A percentile compares a stretch with the other conserved stretches of the same genome.
phyloP scores from a whole-genome alignment of 306 rosid genomes.

The Cicer cuneatum region DNA sequence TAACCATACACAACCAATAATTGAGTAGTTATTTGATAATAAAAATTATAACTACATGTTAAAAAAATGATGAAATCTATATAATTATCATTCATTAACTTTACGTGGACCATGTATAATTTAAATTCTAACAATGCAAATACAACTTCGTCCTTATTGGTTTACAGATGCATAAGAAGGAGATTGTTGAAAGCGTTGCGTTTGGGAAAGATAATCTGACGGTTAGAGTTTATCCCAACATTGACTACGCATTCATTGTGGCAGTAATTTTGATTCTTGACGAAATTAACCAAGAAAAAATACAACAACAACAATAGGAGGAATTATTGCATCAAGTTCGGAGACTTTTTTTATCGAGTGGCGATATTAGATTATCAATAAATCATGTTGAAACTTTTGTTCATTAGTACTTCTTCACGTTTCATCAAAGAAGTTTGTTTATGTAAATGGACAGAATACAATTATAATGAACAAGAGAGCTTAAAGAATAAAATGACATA shows the following conservation, averaged over 20 bases:
- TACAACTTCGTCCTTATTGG: not conserved
- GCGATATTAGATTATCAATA: not conserved
- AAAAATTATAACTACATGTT: too few species aligned
- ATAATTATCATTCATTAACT: too few species aligned
- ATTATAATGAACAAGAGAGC: too few species aligned
- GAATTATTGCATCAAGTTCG: not conserved
- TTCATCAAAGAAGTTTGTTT: too few species aligned
- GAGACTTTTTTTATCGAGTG: not conserved
- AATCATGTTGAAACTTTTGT: too few species aligned
- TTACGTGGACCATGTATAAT: not conserved
- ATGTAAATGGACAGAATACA: too few species aligned
- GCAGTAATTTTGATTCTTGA: conserved; percentile 22
- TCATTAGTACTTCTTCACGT: too few species aligned
- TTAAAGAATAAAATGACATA: too few species aligned
- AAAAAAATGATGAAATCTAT: too few species aligned
- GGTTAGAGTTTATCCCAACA: conserved; percentile 19
- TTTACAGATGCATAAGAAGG: conserved; percentile 31
- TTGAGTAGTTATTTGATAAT: too few species aligned
- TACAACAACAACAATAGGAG: not conserved
- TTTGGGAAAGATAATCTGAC: conserved; percentile 11
- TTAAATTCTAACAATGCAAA: conserved; percentile 10
- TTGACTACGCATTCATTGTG: conserved; percentile 23
- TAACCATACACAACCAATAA: too few species aligned
- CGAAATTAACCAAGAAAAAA: conserved; percentile 27
- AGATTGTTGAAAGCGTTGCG: not conserved